Evolutionary conservation across 257 asterid genomes (phyloP).

Genomic region (Solanum rostratum): DNA sequence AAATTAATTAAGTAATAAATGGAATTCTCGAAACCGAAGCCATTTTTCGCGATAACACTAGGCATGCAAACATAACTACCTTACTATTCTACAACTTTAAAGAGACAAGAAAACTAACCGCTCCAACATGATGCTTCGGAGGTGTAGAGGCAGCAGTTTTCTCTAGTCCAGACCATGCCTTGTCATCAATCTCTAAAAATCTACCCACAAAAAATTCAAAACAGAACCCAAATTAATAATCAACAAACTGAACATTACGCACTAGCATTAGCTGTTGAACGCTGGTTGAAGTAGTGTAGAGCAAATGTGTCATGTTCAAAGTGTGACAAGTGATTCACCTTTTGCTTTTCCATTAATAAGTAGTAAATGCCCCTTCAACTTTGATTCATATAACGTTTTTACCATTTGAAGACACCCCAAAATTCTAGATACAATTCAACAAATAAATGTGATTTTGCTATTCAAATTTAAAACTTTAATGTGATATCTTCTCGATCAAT

Average conservation of each 20-base stretch:
- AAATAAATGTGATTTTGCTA: not conserved
- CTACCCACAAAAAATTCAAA: slow-evolving; percentile 18
- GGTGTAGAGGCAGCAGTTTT: slow-evolving; percentile 55
- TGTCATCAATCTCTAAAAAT: slow-evolving; percentile 54
- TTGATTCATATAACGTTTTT: not conserved
- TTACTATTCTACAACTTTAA: not conserved
- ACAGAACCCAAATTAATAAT: not conserved
- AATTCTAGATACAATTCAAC: not conserved
- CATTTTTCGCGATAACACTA: too few species aligned
- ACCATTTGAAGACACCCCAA: not conserved
- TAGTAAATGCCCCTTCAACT: not conserved
- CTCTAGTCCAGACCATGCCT: slow-evolving; percentile 82
- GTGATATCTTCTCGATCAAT: not conserved
- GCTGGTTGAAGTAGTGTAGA: not conserved
- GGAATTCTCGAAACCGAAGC: too few species aligned
- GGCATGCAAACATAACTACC: not conserved
- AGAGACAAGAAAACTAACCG: slow-evolving; percentile 35
- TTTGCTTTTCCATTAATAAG: not conserved
- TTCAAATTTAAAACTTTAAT: not conserved
- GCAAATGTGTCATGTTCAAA: not conserved
- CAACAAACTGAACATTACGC: not conserved
- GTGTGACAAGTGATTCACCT: not conserved
- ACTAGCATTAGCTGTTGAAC: not conserved
- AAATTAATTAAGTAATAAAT: too few species aligned
- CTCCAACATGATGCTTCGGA: slow-evolving; percentile 69